phyloP scores from a whole-genome alignment of 2,329 filamentous ascomycete genomes.

The Stagonosporopsis cucurbitacearum region DNA sequence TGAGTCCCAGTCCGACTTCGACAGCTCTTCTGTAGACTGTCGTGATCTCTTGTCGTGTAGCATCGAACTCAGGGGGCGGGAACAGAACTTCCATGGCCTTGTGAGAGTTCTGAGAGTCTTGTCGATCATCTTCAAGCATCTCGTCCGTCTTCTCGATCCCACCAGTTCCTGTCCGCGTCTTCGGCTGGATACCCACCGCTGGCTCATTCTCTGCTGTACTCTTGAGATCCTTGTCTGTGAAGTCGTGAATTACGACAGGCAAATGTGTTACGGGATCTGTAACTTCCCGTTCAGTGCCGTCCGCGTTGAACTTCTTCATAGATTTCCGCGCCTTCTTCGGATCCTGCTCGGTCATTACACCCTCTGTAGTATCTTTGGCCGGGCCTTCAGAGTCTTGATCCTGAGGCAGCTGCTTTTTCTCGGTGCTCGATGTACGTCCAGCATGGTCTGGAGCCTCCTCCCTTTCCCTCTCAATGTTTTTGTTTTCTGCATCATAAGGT shows the following conservation, averaged over 20 bases:
- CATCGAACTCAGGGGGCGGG: conserved; percentile 60
- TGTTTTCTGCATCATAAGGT: conserved; percentile 46
- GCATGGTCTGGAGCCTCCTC: conserved; percentile 43
- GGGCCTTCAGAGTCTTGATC: conserved; percentile 31
- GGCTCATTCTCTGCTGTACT: conserved; percentile 55
- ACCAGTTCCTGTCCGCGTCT: conserved; percentile 54
- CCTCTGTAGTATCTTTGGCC: conserved; percentile 55
- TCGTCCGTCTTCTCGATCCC: conserved; percentile 54
- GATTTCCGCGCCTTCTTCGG: conserved; percentile 57
- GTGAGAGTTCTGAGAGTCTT: conserved; percentile 52
- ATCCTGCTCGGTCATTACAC: conserved; percentile 43
- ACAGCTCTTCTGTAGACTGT: conserved; percentile 55
- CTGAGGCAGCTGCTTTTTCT: conserved; percentile 23
- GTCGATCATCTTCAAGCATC: conserved; percentile 53
- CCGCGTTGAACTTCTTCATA: conserved; percentile 57
- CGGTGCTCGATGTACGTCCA: conserved; percentile 27
- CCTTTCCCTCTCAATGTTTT: conserved; percentile 40
- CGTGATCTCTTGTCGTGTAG: conserved; percentile 53
- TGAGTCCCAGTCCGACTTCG: conserved; percentile 47
- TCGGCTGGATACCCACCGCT: conserved; percentile 48
- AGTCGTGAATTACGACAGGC: conserved; percentile 71
- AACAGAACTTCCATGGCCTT: conserved; percentile 59
- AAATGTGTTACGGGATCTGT: conserved; percentile 77
- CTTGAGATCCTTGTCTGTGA: conserved; percentile 67
- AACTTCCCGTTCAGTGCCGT: conserved; percentile 63